Base-by-base conservation (phyloP, 2,329 filamentous ascomycete species). In the Bipolaris bicolor region DNA sequence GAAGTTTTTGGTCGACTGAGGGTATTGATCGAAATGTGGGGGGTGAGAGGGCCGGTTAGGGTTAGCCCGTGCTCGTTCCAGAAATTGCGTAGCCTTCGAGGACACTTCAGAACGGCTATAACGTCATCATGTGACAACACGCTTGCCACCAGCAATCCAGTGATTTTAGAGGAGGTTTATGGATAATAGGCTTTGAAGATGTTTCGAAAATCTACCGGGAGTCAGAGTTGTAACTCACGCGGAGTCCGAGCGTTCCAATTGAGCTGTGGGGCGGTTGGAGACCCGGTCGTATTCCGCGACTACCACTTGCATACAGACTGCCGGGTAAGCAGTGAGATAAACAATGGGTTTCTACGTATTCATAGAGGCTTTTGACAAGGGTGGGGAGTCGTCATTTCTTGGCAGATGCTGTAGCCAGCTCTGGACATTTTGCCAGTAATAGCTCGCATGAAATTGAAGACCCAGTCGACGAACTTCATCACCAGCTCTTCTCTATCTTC, bases 41-140 rank as follows among this genome's bases (percentile, higher is more conserved):
- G 18, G 33, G 20, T 29, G 16, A 58, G 36, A 43, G 44, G 49
- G 31, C 47, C 24, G 56, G 47, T 47, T 26, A 40, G 52, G 24
- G 43, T 31, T 39, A 57, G 56, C 52, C 52, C 41, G 56, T 51
- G 56, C 56, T 55, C 52, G 50, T 57, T 57, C 55, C 51, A 54
- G 55, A 57, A 57, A 57, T 54, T 49, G 50, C 55, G 55, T 57
- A 57, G 39, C 37, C 16, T 54, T 52, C 37, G 44, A 39, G 55
- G 50, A 57, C 40, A 45, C 49, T 29, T 57, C 44, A 57, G 55
- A 26, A 57, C 39, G 44, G 44, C 44, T 49, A 33, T 40, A 22
- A 37, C 50, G 44, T 54, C 44, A 53, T 44, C 50, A 49, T 55
- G 53, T 51, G 55, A 53, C 44, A 39, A 54, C 18, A 11, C 29